Conservation (phyloP, 352 stramenopile genomes). For the Stramenopiles sp. region DNA sequence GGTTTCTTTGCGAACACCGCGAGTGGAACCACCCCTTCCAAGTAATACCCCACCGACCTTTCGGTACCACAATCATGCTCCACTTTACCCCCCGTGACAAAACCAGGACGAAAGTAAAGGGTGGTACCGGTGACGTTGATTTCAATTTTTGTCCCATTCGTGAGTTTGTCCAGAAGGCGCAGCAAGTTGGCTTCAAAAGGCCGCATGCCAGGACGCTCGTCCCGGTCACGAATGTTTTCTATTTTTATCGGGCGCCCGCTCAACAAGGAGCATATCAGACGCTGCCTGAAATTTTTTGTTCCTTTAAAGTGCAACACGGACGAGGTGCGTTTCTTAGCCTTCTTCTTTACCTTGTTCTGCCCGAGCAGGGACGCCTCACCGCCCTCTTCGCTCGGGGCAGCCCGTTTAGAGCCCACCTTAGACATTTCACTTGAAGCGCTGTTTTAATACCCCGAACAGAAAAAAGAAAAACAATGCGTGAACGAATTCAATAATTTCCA, state of each 20-base stretch:
- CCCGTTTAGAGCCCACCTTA: no score
- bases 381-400: neutral
- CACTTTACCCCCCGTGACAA: conserved; percentile 78
- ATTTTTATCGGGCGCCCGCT: conserved; percentile 74
- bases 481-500: no score
- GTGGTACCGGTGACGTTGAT: conserved; percentile 97
- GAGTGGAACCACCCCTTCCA: conserved; percentile 88
- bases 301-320: conserved; percentile 33
- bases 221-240: conserved; percentile 77
- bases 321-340: neutral
- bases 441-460: no score
- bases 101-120: conserved; percentile 82
- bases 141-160: conserved; percentile 89
- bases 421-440: no score
- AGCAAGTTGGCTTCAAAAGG: conserved; percentile 92
- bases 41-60: conserved; percentile 87
- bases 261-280: conserved; percentile 70
- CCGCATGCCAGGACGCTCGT: conserved; percentile 75
- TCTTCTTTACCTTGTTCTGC: neutral
- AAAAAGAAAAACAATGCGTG: no score
- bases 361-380: neutral
- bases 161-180: conserved; percentile 82
- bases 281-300: conserved; percentile 76
- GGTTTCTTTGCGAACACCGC: conserved; percentile 89
- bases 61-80: conserved; percentile 78